Conservation (phyloP, 106 monocot species). For the Platanthera zijinensis region DNA sequence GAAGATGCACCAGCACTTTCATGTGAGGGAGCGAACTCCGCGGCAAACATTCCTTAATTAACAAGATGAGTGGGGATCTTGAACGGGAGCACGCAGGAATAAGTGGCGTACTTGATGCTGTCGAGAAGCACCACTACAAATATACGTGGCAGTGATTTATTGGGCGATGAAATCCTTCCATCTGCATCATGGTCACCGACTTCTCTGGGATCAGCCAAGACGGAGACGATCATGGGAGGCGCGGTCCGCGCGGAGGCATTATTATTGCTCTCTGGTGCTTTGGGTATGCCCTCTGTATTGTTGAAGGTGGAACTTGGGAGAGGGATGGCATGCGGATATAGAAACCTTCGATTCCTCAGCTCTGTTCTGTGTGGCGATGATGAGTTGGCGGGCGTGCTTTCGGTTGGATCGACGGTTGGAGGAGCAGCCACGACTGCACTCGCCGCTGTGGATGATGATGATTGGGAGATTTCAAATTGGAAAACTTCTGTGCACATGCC, state of each 20-base stretch:
- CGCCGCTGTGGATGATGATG: slow-evolving; percentile 10
- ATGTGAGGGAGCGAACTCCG: too few species aligned
- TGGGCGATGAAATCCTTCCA: slow-evolving; percentile 24
- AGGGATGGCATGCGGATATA: slow-evolving; percentile 41
- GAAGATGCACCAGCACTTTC: too few species aligned
- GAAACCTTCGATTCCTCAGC: slow-evolving; percentile 49
- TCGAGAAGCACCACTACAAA: slow-evolving; percentile 75
- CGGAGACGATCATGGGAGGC: slow-evolving; percentile 62
- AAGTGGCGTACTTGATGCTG: slow-evolving; percentile 62
- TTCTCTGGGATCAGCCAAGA: slow-evolving; percentile 87
- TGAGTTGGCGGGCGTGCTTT: slow-evolving; percentile 1
- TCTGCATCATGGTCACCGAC: slow-evolving; percentile 44
- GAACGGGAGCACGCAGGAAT: slow-evolving; percentile 61
- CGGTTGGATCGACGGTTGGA: slow-evolving; percentile 23
- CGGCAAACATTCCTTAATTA: slow-evolving; percentile 14
- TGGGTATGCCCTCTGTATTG: slow-evolving; percentile 32
- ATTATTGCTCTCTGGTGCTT: slow-evolving; percentile 23
- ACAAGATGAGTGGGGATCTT: slow-evolving; percentile 50
- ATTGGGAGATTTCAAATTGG: slow-evolving; percentile 64
- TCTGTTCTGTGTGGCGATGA: slow-evolving; percentile 5
- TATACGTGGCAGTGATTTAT: slow-evolving; percentile 50
- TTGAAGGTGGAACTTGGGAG: slow-evolving; percentile 41
- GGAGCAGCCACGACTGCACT: slow-evolving; percentile 47
- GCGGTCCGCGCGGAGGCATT: slow-evolving; percentile 12
- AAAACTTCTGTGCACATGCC: slow-evolving; percentile 98